Percentiles rank a stretch among this genome's conserved stretches.
phyloP scores from a whole-genome alignment of 2,329 filamentous ascomycete species.

The Arthroderma uncinatum region DNA sequence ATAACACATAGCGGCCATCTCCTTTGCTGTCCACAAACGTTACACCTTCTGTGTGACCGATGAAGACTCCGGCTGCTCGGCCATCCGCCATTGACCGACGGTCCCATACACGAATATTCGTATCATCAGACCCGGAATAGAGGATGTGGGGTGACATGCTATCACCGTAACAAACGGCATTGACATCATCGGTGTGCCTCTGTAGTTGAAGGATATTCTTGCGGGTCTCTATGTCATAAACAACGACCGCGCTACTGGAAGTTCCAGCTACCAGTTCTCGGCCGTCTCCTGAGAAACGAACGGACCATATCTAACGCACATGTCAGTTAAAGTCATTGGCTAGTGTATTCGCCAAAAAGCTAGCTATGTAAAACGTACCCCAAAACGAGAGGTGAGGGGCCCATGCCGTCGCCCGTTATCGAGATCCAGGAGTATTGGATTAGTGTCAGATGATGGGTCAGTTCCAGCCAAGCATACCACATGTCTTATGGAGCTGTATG shows the following conservation, averaged over 20 bases:
- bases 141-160: conserved; percentile 80
- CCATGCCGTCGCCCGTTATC: conserved; percentile 35
- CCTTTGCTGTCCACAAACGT: conserved; percentile 70
- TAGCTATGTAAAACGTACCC: conserved; percentile 25
- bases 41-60: conserved; percentile 43
- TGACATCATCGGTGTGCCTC: conserved; percentile 81
- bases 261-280: conserved; percentile 85
- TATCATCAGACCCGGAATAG: conserved; percentile 91
- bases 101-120: conserved; percentile 93
- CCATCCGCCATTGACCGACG: conserved; percentile 56
- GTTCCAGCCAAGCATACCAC: conserved; percentile 79
- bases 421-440: conserved; percentile 71
- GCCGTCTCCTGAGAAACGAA: conserved; percentile 86
- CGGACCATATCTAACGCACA: conserved; percentile 60
- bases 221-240: conserved; percentile 82
- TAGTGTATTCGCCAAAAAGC: background rate
- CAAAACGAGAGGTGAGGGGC: conserved; percentile 31
- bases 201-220: conserved; percentile 61
- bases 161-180: conserved; percentile 93
- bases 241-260: conserved; percentile 63
- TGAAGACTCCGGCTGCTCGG: conserved; percentile 52
- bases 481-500: conserved; percentile 79
- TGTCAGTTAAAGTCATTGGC: conserved; percentile 6
- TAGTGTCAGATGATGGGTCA: conserved; percentile 67
- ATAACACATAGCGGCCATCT: conserved; percentile 78